Percentiles rank a stretch among this genome's conserved stretches.
phyloP scores from a whole-genome alignment of 2,329 filamentous ascomycete genomes.

The Harringtonia aguacate region DNA sequence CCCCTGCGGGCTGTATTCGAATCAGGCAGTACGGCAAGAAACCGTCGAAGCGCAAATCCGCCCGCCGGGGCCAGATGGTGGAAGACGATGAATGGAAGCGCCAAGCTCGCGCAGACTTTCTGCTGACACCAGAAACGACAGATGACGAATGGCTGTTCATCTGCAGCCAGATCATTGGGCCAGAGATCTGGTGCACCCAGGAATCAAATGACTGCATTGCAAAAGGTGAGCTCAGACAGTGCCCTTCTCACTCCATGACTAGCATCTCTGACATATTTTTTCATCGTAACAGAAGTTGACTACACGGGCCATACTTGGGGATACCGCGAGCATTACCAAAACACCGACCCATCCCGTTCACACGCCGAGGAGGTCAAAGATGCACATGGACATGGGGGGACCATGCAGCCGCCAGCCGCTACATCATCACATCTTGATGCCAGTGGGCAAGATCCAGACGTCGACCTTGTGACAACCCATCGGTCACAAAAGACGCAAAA shows the following conservation, averaged over 20 bases:
- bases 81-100: not conserved
- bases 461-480: too few species aligned
- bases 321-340: not conserved
- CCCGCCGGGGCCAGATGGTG: not conserved
- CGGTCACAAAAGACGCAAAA: not conserved
- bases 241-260: too few species aligned
- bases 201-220: not conserved
- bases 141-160: slow-evolving; percentile 3
- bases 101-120: slow-evolving; percentile 2
- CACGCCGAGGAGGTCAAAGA: not conserved
- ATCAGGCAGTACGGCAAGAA: not conserved
- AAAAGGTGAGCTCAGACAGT: not conserved
- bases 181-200: not conserved
- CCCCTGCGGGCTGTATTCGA: not conserved
- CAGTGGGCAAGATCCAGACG: too few species aligned
- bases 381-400: too few species aligned
- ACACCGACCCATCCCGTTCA: not conserved
- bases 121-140: slow-evolving; percentile 1
- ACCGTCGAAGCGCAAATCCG: too few species aligned
- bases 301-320: not conserved
- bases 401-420: not conserved
- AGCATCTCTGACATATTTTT: not conserved
- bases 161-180: slow-evolving; percentile 1
- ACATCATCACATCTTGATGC: too few species aligned
- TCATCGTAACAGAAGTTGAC: not conserved